These are phyloP conservation scores for Stagonosporopsis tanaceti DNA, from an alignment of 2,329 filamentous ascomycete genomes.

Conservation along the genomic window DNA sequence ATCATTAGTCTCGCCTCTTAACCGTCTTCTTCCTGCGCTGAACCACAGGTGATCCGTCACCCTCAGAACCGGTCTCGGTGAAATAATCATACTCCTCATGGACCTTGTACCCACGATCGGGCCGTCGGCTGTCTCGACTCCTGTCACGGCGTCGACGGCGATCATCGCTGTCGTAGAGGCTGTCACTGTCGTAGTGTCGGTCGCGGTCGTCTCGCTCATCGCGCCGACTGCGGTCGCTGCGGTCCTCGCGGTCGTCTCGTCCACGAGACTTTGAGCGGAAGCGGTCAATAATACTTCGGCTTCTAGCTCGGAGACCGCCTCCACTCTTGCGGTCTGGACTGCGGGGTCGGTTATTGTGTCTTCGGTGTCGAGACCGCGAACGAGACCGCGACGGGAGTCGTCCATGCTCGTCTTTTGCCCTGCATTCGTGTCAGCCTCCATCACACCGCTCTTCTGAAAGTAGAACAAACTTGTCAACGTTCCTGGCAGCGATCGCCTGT, in stretches of 20 bases:
- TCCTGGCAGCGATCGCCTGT: constrained; percentile 29
- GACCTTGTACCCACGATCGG: constrained; percentile 18
- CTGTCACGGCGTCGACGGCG: constrained; percentile 14
- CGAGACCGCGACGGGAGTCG: constrained; percentile 31
- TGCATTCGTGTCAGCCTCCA: constrained; percentile 3
- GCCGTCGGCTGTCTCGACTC: constrained; percentile 14
- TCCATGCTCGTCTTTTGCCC: constrained; percentile 28
- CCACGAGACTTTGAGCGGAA: constrained; percentile 35
- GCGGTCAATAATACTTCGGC: constrained; percentile 35
- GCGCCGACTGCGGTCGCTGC: constrained; percentile 17
- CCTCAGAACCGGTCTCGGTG: constrained; percentile 12
- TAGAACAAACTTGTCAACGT: constrained; percentile 11
- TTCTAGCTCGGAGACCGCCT: constrained; percentile 35
- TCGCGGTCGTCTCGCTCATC: constrained; percentile 21
- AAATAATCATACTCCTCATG: constrained; percentile 21
- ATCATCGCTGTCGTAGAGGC: constrained; percentile 12
- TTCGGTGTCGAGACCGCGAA: constrained; percentile 24
- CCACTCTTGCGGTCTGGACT: constrained; percentile 21
- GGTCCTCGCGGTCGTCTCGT: constrained; percentile 23
- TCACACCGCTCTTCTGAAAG: background rate
- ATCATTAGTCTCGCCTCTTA: constrained; percentile 14
- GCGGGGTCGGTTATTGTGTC: constrained; percentile 19
- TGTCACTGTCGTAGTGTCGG: constrained; percentile 13
- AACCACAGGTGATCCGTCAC: constrained; percentile 13
- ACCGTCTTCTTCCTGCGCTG: constrained; percentile 16